Conservation (phyloP, 1,284 basidiomycete species). For the Sparassis latifolia region DNA sequence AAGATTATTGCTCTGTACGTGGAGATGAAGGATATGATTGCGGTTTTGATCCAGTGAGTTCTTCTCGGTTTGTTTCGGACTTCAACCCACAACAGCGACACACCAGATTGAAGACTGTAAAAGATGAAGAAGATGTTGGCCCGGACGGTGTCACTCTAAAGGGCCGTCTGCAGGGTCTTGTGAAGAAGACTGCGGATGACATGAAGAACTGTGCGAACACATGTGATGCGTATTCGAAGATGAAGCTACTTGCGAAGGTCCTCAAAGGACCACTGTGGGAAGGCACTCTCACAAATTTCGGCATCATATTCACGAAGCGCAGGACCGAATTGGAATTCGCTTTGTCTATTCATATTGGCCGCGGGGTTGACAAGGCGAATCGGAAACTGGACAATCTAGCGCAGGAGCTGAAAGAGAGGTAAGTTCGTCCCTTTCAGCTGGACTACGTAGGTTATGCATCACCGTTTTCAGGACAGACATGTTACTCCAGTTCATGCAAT, state of each 20-base stretch:
- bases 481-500: slow-evolving; percentile 5
- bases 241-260: slow-evolving; percentile 27
- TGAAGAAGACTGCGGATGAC: slow-evolving; percentile 19
- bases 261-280: slow-evolving; percentile 33
- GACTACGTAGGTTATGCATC: not conserved
- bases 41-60: slow-evolving; percentile 32
- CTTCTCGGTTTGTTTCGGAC: not conserved
- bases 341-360: slow-evolving; percentile 28
- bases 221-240: slow-evolving; percentile 29
- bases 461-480: slow-evolving; percentile 10
- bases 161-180: slow-evolving; percentile 14
- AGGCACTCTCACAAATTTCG: slow-evolving; percentile 25
- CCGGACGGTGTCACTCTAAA: slow-evolving; percentile 17
- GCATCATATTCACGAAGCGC: slow-evolving; percentile 25
- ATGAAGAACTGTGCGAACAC: slow-evolving; percentile 26
- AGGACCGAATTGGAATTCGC: slow-evolving; percentile 27
- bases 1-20: slow-evolving; percentile 34
- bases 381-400: slow-evolving; percentile 19
- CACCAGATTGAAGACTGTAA: slow-evolving; percentile 13
- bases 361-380: slow-evolving; percentile 28
- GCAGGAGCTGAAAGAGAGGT: slow-evolving; percentile 15
- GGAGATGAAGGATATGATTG: slow-evolving; percentile 41
- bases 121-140: slow-evolving; percentile 10
- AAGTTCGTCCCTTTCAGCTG: not conserved
- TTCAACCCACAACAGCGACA: slow-evolving; percentile 7